These are phyloP conservation scores for Ruellia speciosa DNA, from an alignment of 305 asterid genomes.

Conservation along the genomic window DNA sequence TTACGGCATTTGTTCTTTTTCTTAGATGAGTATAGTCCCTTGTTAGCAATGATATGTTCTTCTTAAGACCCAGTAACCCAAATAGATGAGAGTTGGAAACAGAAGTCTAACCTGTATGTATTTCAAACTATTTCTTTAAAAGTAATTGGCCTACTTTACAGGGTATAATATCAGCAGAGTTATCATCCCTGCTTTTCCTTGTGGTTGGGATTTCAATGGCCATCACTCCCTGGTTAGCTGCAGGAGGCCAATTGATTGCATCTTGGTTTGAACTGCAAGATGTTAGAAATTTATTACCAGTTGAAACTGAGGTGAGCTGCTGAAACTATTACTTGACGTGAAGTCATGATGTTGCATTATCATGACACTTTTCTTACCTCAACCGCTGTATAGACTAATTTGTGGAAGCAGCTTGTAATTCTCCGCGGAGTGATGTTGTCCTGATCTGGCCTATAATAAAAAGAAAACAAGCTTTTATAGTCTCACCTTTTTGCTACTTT, in stretches of 20 bases:
- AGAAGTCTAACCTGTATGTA: no score
- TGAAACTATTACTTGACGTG: not conserved
- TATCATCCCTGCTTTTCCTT: slow-evolving; percentile 89
- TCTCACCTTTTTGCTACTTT: not conserved
- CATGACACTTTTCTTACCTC: not conserved
- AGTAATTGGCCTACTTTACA: slow-evolving; percentile 22
- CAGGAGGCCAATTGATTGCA: slow-evolving; percentile 98
- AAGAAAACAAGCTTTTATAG: not conserved
- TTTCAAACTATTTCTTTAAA: not conserved
- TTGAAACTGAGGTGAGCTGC: slow-evolving; percentile 82
- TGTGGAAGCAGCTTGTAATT: not conserved
- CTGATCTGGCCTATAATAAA: not conserved
- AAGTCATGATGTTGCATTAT: not conserved
- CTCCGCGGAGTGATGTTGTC: not conserved
- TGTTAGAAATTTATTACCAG: slow-evolving; percentile 89
- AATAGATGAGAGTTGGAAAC: no score
- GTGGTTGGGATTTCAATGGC: slow-evolving; percentile 99
- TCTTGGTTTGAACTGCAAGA: slow-evolving; percentile 94
- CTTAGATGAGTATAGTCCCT: no score
- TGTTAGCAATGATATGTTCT: not conserved
- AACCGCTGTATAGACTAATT: not conserved
- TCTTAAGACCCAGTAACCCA: no score
- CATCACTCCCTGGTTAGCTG: slow-evolving; percentile 95
- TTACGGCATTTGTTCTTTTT: no score
- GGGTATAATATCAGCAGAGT: slow-evolving; percentile 91